Conservation (phyloP, 345 rosid genomes). For the Salix udensis region DNA sequence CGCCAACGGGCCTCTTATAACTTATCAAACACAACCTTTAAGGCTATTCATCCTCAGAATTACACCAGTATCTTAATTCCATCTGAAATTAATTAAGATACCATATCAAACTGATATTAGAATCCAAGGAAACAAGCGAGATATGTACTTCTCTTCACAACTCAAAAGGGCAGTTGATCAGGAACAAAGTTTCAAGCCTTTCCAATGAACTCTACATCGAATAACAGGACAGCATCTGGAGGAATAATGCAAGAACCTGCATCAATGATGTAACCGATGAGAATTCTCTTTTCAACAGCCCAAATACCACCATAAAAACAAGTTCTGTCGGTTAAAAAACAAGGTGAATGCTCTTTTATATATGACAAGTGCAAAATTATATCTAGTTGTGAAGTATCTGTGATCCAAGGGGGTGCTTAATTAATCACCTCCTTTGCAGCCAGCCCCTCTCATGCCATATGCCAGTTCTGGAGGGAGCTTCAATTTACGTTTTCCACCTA, state of each 20-base stretch:
- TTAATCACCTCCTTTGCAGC: slow-evolving; percentile 80
- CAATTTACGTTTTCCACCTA: slow-evolving; percentile 69
- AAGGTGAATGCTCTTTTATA: not conserved
- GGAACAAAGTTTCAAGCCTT: slow-evolving; percentile 37
- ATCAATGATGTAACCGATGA: not conserved
- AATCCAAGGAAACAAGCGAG: not conserved
- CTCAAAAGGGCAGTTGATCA: not conserved
- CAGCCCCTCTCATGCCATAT: slow-evolving; percentile 87
- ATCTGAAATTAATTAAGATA: too few relatives aligned
- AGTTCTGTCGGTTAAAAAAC: not conserved
- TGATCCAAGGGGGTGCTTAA: too few relatives aligned
- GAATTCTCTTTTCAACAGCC: not conserved
- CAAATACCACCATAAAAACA: not conserved
- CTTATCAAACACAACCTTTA: not conserved
- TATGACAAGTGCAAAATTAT: not conserved
- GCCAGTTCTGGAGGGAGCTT: slow-evolving; percentile 79
- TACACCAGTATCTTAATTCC: not conserved
- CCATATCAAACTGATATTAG: too few relatives aligned
- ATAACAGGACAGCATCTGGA: slow-evolving; percentile 72
- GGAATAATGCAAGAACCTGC: slow-evolving; percentile 92
- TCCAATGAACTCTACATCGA: slow-evolving; percentile 81
- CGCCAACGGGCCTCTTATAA: not conserved
- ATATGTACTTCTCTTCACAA: not conserved
- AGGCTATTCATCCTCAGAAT: not conserved
- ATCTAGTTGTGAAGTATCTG: too few relatives aligned